A percentile compares a stretch with the other conserved stretches of the same genome.
phyloP scores from a whole-genome alignment of 139 green algal genomes.

The Pycnococcus provasolii region DNA sequence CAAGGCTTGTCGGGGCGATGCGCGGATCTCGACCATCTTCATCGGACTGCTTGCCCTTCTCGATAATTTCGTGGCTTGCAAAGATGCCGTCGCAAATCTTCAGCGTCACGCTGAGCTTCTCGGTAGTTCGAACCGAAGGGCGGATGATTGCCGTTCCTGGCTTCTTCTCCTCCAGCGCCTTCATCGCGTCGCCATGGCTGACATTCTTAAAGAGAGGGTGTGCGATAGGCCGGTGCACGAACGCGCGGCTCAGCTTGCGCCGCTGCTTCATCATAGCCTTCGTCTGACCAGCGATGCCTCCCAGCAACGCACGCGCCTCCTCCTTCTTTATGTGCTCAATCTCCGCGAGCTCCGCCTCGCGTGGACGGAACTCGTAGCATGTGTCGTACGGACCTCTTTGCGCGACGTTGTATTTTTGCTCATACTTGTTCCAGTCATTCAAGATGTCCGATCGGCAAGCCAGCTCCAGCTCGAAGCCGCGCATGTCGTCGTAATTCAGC shows the following conservation, averaged over 20 bases:
- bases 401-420: background rate
- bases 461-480: too few relatives aligned
- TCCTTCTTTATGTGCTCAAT: slow-evolving; percentile 2
- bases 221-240: slow-evolving; percentile 2
- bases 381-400: too few relatives aligned
- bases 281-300: too few relatives aligned
- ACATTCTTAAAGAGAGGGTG: slow-evolving; percentile 16
- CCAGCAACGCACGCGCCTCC: background rate
- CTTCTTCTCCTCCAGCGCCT: background rate
- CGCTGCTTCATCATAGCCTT: background rate
- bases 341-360: background rate
- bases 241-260: background rate
- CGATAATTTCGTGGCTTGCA: background rate
- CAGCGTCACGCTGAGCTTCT: slow-evolving; percentile 5
- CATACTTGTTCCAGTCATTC: too few relatives aligned
- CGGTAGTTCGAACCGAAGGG: background rate
- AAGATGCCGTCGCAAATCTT: slow-evolving; percentile 15
- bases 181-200: background rate
- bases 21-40: too few relatives aligned
- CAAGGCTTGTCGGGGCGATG: too few relatives aligned
- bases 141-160: slow-evolving; percentile 4
- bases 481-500: too few relatives aligned
- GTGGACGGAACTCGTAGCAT: slow-evolving; percentile 2
- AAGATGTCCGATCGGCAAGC: too few relatives aligned
- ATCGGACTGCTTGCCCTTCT: slow-evolving; percentile 6